Evolutionary conservation across 2,329 filamentous ascomycete genomes (phyloP), one percentile per base, ranked within the genome.

Genomic region (Cordyceps fumosorosea): DNA sequence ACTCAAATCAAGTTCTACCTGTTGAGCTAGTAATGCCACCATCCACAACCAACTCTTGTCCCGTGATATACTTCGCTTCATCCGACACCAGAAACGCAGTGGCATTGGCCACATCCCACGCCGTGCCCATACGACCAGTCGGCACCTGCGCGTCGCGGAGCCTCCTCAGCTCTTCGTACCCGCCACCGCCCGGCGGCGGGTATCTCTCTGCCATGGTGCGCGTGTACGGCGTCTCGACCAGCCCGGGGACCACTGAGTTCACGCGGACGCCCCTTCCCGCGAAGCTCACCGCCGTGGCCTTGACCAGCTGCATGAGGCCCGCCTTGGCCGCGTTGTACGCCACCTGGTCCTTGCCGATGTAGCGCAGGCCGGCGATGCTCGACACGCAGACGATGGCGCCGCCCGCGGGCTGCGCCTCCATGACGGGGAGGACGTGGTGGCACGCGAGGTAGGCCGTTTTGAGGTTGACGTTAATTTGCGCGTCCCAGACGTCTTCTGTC

Each of bases 21-120:
- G 76, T 78, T 8, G 74, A 78, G 24, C 67, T 70, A 1, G 75
- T 77, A 34, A 78, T 75, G 0, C 77, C 79, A 0, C 78, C 79
- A 69, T 81, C 79, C 3, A 81, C 75, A 12, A 83, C 75, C 65
- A 83, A 71, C 68, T 79, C 77, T 67, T 81, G 78, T 0, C 84
- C 85, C 1, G 84, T 88, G 4, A 88, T 80, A 68, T 88, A 88
- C 42, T 74, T 77, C 3, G 84, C 81, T 64, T 85, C 82, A 52
- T 82, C 78, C 42, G 82, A 84, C 14, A 37, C 56, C 24, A 58
- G 12, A 20, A 58, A 58, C 5, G 42, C 45, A n/a, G 45, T 82
- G 1, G 82, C 77, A 69, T 83, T 78, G 0, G 83, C 81, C 5
- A 87, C 81, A 70, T 87, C 85, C 74, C 81, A 83, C 0, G 83